A percentile compares a stretch with the other conserved stretches of the same genome.
These are phyloP conservation scores for Cinnamomum chago DNA, from an alignment of 164 flowering plant genomes.

Conservation along the genomic window DNA sequence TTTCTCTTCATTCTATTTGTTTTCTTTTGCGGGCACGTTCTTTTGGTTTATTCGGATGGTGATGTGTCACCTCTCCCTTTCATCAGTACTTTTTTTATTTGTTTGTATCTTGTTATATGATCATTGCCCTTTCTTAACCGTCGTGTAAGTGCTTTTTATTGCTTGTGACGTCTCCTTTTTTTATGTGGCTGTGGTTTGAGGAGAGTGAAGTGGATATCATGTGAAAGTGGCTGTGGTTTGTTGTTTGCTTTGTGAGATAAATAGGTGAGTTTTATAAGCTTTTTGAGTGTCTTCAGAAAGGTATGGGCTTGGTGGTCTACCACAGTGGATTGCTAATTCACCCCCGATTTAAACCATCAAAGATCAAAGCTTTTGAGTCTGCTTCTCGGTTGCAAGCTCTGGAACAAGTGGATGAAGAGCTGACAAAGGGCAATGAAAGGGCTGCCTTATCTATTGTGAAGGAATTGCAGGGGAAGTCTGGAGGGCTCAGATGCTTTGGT, in stretches of 20 bases:
- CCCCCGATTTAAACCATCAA: constrained; percentile 8
- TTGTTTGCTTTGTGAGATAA: neutral
- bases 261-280: neutral
- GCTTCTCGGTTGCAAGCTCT: constrained; percentile 28
- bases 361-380: constrained; percentile 20
- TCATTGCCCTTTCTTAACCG: no score
- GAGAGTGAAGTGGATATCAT: neutral
- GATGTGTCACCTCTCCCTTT: neutral
- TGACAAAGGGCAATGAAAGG: constrained; percentile 59
- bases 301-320: constrained; percentile 16
- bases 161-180: neutral
- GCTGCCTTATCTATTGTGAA: constrained; percentile 63
- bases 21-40: neutral
- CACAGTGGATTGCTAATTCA: constrained; percentile 8
- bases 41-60: neutral
- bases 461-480: constrained; percentile 60
- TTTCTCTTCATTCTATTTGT: neutral
- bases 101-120: neutral
- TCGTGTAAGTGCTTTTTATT: neutral
- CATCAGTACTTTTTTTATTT: neutral
- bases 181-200: neutral
- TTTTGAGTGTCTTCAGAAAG: neutral
- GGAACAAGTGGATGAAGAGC: constrained; percentile 62
- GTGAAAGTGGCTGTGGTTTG: neutral
- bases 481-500: constrained; percentile 67